Conservation (phyloP, 345 rosid genomes). For the Alliaria petiolata region DNA sequence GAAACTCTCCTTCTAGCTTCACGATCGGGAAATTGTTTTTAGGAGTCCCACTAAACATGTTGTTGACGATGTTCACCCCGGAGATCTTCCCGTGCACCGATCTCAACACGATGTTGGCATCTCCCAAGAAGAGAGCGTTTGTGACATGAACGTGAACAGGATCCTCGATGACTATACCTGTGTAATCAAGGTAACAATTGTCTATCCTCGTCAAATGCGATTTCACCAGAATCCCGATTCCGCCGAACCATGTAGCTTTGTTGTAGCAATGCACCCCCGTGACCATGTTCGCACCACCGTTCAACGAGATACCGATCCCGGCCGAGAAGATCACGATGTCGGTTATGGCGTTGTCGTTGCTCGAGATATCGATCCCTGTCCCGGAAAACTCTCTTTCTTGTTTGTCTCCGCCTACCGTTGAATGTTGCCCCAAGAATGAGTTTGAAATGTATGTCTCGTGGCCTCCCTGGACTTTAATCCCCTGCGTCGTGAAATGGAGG, state of each 20-base stretch:
- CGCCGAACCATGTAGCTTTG: slow-evolving; percentile 66
- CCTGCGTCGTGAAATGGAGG: slow-evolving; percentile 62
- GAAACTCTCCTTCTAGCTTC: slow-evolving; percentile 53
- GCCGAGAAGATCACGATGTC: slow-evolving; percentile 65
- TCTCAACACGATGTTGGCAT: slow-evolving; percentile 45
- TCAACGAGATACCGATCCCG: slow-evolving; percentile 47
- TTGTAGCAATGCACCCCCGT: slow-evolving; percentile 73
- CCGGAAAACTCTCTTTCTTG: slow-evolving; percentile 51
- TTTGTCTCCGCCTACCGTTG: slow-evolving; percentile 55
- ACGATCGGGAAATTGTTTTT: slow-evolving; percentile 38
- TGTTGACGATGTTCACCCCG: slow-evolving; percentile 51
- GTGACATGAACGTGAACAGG: slow-evolving; percentile 65
- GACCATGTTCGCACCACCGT: slow-evolving; percentile 59
- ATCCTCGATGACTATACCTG: slow-evolving; percentile 52
- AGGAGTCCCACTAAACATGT: slow-evolving; percentile 48
- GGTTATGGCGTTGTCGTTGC: slow-evolving; percentile 62
- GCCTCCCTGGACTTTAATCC: slow-evolving; percentile 54
- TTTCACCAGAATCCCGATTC: slow-evolving; percentile 56
- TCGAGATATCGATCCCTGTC: slow-evolving; percentile 53
- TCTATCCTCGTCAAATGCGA: slow-evolving; percentile 46
- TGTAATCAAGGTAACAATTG: slow-evolving; percentile 70
- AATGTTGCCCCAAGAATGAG: slow-evolving; percentile 56
- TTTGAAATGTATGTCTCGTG: slow-evolving; percentile 66
- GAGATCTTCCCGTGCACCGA: slow-evolving; percentile 45
- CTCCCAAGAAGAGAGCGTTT: slow-evolving; percentile 62